These are phyloP conservation scores for Silybum marianum DNA, from an alignment of 129 eudicot species.

Conservation along the genomic window DNA sequence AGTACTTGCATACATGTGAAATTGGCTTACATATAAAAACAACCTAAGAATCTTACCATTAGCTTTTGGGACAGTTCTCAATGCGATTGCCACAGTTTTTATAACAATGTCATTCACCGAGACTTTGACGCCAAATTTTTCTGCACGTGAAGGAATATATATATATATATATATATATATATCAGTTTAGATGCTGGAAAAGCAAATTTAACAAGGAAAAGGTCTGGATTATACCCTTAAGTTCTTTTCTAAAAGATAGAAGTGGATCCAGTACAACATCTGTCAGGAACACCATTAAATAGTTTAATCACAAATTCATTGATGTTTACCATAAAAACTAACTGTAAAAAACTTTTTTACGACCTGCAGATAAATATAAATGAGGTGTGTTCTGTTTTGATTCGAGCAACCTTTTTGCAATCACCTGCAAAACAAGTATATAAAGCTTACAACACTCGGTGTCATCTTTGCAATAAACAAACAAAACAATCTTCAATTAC, in stretches of 20 bases:
- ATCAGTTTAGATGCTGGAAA: conserved; percentile 13
- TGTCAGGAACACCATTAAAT: conserved; percentile 34
- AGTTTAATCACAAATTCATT: conserved; percentile 16
- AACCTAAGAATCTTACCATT: conserved; percentile 58
- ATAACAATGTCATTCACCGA: conserved; percentile 95
- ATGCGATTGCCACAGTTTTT: conserved; percentile 86
- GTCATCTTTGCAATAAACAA: background rate
- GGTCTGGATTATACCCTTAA: conserved; percentile 60
- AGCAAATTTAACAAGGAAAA: background rate
- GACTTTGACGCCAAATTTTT: conserved; percentile 82
- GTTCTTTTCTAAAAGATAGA: conserved; percentile 86
- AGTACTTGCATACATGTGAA: background rate
- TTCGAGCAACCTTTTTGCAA: conserved; percentile 88
- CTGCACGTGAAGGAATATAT: conserved; percentile 41
- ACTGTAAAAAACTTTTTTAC: conserved; percentile 13
- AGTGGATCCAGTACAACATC: conserved; percentile 97
- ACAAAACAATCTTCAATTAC: background rate
- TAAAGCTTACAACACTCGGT: conserved; percentile 17
- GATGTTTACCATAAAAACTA: background rate
- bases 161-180: no score
- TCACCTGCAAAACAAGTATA: conserved; percentile 59
- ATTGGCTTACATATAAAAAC: conserved; percentile 5
- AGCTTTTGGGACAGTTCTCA: conserved; percentile 88
- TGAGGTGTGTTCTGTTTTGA: conserved; percentile 95
- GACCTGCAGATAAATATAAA: conserved; percentile 86